Percentiles rank a stretch among this genome's conserved stretches.
Conservation (phyloP, 352 stramenopile genomes). For the Phytopythium mirpurense region DNA sequence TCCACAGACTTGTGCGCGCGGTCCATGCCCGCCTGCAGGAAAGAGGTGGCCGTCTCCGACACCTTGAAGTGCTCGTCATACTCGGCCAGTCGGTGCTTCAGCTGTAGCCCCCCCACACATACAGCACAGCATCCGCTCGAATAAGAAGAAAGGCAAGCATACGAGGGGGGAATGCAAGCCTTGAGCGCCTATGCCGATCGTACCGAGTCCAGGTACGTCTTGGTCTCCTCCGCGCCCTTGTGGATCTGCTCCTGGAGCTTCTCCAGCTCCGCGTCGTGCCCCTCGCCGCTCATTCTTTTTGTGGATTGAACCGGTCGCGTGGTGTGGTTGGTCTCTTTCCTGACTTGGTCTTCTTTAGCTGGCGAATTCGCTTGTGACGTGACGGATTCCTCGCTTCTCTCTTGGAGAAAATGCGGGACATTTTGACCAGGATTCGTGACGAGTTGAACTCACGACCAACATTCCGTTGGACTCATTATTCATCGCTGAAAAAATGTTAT, state of each 20-base stretch:
- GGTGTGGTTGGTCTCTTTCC: no score
- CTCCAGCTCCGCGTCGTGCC: constrained; percentile 29
- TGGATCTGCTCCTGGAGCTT: constrained; percentile 70
- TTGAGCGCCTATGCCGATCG: no score
- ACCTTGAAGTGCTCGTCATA: constrained; percentile 74
- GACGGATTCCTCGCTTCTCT: background rate
- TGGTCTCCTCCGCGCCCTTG: constrained; percentile 65
- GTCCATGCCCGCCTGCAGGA: constrained; percentile 61
- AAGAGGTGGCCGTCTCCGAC: constrained; percentile 59
- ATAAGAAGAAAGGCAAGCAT: background rate
- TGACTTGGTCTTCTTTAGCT: background rate
- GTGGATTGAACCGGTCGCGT: background rate
- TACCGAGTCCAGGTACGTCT: constrained; percentile 60
- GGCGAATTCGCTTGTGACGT: constrained; percentile 1
- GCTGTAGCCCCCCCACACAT: constrained; percentile 9
- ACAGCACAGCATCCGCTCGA: background rate
- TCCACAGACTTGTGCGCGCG: constrained; percentile 67
- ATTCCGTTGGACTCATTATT: no score
- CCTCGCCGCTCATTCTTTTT: constrained; percentile 4
- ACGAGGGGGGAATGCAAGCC: no score
- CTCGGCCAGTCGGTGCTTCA: constrained; percentile 43
- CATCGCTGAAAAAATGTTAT: no score
- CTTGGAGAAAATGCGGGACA: background rate
- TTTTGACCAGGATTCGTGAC: constrained; percentile 7
- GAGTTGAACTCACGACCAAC: constrained; percentile 5